Evolutionary conservation across 805 yeast genomes (phyloP).

Genomic region (Saccharomyces jurei): DNA sequence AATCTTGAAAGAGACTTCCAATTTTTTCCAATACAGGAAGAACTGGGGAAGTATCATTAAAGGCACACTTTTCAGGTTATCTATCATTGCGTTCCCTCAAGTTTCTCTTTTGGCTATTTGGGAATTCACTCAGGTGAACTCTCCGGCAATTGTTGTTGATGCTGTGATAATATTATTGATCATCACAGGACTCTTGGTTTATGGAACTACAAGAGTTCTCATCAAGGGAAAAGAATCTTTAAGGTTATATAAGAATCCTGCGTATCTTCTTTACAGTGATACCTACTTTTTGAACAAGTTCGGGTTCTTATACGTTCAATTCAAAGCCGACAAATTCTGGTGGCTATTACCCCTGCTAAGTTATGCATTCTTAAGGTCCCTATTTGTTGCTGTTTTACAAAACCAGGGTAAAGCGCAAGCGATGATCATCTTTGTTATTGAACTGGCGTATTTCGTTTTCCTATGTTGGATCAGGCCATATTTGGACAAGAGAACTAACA

Average conservation of each 20-base stretch:
- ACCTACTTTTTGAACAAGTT: slow-evolving; percentile 69
- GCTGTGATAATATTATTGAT: slow-evolving; percentile 65
- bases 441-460: slow-evolving; percentile 57
- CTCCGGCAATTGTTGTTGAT: slow-evolving; percentile 72
- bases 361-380: slow-evolving; percentile 65
- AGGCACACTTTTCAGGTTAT: slow-evolving; percentile 80
- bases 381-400: slow-evolving; percentile 84
- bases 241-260: slow-evolving; percentile 77
- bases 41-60: slow-evolving; percentile 82
- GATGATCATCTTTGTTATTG: slow-evolving; percentile 64
- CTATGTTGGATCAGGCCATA: slow-evolving; percentile 75
- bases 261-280: slow-evolving; percentile 84
- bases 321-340: slow-evolving; percentile 78
- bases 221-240: slow-evolving; percentile 66
- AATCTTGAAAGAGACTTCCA: slow-evolving; percentile 46
- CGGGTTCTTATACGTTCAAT: slow-evolving; percentile 90
- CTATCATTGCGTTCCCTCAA: slow-evolving; percentile 83
- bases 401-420: slow-evolving; percentile 74
- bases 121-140: slow-evolving; percentile 80
- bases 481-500: slow-evolving; percentile 90
- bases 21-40: slow-evolving; percentile 67
- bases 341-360: slow-evolving; percentile 60
- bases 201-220: slow-evolving; percentile 69
- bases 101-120: slow-evolving; percentile 72
- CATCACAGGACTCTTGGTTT: slow-evolving; percentile 49